Evolutionary conservation across 768 basidiomycete species (phyloP).

Genomic region (Suillus fuscotomentosus): DNA sequence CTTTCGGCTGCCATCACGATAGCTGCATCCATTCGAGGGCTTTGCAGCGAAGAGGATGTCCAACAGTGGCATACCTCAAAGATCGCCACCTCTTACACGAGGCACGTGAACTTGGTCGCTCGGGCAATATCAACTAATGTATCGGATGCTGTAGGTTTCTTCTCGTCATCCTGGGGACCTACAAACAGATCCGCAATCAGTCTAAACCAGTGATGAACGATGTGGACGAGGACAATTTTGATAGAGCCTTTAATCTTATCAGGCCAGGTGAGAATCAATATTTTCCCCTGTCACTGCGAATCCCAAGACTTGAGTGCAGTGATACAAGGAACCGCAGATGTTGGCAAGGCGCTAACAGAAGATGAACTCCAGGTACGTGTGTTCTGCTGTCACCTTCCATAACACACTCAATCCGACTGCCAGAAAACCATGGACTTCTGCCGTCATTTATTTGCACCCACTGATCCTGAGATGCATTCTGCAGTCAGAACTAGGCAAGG

Average conservation of each 20-base stretch:
- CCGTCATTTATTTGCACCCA: neutral
- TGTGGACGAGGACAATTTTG: neutral
- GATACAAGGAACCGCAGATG: neutral
- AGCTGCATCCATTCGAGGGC: constrained; percentile 39
- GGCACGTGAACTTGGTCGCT: constrained; percentile 29
- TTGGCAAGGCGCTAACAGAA: neutral
- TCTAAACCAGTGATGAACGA: constrained; percentile 38
- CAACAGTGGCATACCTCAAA: constrained; percentile 56
- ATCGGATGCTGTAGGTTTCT: constrained; percentile 40
- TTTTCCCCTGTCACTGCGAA: neutral
- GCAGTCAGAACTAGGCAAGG: neutral
- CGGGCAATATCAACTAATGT: neutral
- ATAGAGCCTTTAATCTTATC: neutral
- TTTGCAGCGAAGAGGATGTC: constrained; percentile 39
- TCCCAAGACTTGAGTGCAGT: neutral
- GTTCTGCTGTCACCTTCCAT: neutral
- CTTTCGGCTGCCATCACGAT: constrained; percentile 57
- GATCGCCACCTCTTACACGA: constrained; percentile 57
- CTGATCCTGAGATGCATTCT: neutral
- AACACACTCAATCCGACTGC: neutral
- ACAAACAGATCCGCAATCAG: constrained; percentile 68
- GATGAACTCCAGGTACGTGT: neutral
- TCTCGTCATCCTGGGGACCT: constrained; percentile 70
- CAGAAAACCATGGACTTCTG: neutral
- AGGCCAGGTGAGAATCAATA: neutral